Conservation (phyloP, 2,329 filamentous ascomycete genomes). For the Arthrobotrys entomopaga region DNA sequence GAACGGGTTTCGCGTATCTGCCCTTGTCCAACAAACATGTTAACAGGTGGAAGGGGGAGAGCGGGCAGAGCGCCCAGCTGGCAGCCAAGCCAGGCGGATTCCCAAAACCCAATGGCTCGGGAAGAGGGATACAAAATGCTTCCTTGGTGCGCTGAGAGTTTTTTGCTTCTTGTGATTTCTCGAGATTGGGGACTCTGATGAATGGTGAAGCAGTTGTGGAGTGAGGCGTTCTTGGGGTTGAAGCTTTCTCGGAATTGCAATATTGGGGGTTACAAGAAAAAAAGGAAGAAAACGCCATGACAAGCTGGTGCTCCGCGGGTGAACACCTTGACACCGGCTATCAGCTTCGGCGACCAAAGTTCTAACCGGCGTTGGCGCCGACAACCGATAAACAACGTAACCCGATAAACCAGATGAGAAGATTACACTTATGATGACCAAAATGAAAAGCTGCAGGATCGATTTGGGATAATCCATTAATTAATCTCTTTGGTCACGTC, state of each 20-base stretch:
- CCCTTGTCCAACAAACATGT: conserved; percentile 38
- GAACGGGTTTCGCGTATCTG: conserved; percentile 37
- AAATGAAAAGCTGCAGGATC: conserved; percentile 14
- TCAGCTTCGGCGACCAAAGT: conserved; percentile 46
- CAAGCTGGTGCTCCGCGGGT: no score
- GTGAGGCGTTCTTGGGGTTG: conserved; percentile 17
- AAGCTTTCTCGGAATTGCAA: conserved; percentile 6
- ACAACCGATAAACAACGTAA: no score
- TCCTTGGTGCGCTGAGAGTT: not conserved
- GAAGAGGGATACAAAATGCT: not conserved
- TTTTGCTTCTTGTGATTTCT: conserved; percentile 35
- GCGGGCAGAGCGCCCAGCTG: not conserved
- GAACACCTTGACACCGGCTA: no score
- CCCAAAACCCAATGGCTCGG: conserved; percentile 27
- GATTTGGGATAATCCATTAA: conserved; percentile 35
- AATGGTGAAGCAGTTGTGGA: conserved; percentile 7
- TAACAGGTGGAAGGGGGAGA: conserved; percentile 31
- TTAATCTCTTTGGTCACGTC: not conserved
- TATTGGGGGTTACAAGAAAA: conserved; percentile 12
- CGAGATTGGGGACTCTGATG: not conserved
- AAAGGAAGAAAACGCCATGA: no score
- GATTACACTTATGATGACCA: not conserved
- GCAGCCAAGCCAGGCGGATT: not conserved
- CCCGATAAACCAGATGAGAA: no score
- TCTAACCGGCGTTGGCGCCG: no score